Conservation (phyloP, 116 monocot genomes). For the Zostera marina region DNA sequence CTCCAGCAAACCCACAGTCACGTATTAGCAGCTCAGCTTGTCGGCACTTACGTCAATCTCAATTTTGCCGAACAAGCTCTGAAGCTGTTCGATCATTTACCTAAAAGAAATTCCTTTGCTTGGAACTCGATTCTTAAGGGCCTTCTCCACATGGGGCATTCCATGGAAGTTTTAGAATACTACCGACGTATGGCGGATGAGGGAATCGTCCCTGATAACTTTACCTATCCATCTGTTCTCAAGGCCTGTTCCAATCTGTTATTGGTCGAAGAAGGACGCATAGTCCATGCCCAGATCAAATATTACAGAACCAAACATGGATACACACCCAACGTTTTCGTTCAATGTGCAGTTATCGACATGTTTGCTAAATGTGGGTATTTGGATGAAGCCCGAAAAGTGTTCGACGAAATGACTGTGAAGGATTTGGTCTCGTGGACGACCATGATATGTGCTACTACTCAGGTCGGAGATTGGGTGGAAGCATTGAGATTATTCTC, state of each 20-base stretch:
- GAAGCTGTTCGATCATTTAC: conserved; percentile 14
- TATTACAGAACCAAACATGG: background rate
- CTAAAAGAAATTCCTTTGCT: conserved; percentile 21
- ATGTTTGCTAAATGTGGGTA: conserved; percentile 49
- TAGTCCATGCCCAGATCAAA: conserved; percentile 5
- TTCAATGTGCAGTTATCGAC: conserved; percentile 25
- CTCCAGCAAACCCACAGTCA: conserved; percentile 6
- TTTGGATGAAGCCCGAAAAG: conserved; percentile 20
- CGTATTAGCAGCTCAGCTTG: conserved; percentile 18
- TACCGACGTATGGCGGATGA: conserved; percentile 16
- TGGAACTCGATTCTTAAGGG: conserved; percentile 45
- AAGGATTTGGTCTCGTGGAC: conserved; percentile 46
- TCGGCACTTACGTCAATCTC: conserved; percentile 12
- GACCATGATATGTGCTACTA: conserved; percentile 34
- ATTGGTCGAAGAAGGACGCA: conserved; percentile 15
- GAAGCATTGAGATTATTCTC: conserved; percentile 30
- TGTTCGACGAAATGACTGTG: conserved; percentile 27
- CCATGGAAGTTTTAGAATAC: conserved; percentile 9
- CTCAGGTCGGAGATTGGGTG: conserved; percentile 24
- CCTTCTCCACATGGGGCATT: conserved; percentile 12
- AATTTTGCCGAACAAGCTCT: conserved; percentile 16
- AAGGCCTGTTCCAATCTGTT: conserved; percentile 20
- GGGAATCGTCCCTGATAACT: conserved; percentile 20
- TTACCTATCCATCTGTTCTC: conserved; percentile 31
- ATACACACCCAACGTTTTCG: conserved; percentile 19